Conservation (phyloP, 179 eudicot species). For the Nepenthes alata region DNA sequence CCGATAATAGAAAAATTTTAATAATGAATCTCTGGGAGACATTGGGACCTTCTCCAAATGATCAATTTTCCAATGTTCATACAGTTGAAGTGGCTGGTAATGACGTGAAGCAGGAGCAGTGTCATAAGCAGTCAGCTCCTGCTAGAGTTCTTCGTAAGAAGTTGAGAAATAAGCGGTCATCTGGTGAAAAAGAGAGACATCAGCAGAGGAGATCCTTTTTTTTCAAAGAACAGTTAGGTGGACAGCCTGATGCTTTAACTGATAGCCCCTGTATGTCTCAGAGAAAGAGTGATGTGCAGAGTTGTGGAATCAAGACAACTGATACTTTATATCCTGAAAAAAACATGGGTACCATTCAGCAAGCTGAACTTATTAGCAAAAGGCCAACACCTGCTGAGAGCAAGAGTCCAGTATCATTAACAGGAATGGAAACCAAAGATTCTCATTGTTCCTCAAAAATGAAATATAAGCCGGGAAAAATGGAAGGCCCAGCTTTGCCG, state of each 20-base stretch:
- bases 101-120: slow-evolving; percentile 20
- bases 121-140: slow-evolving; percentile 18
- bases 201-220: slow-evolving; percentile 26
- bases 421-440: slow-evolving; percentile 1
- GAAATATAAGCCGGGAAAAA: slow-evolving; percentile 15
- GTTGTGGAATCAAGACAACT: slow-evolving; percentile 23
- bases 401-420: slow-evolving; percentile 12
- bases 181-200: slow-evolving; percentile 16
- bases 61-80: not conserved
- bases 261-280: slow-evolving; percentile 17
- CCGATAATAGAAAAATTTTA: not conserved
- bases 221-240: slow-evolving; percentile 20
- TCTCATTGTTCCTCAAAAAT: slow-evolving; percentile 5
- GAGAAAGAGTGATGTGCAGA: slow-evolving; percentile 27
- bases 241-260: slow-evolving; percentile 15
- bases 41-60: not conserved
- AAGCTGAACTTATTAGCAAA: slow-evolving; percentile 16
- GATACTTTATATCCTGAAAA: slow-evolving; percentile 12
- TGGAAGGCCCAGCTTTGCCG: slow-evolving; percentile 14
- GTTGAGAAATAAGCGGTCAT: slow-evolving; percentile 16
- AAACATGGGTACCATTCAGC: slow-evolving; percentile 20
- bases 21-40: not conserved
- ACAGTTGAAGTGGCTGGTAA: slow-evolving; percentile 18
- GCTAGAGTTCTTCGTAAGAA: slow-evolving; percentile 17
- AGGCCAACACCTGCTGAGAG: slow-evolving; percentile 18